A percentile compares a stretch with the other conserved stretches of the same genome.
phyloP scores from a whole-genome alignment of 2,329 filamentous ascomycete species.

The Neonectria hederae region DNA sequence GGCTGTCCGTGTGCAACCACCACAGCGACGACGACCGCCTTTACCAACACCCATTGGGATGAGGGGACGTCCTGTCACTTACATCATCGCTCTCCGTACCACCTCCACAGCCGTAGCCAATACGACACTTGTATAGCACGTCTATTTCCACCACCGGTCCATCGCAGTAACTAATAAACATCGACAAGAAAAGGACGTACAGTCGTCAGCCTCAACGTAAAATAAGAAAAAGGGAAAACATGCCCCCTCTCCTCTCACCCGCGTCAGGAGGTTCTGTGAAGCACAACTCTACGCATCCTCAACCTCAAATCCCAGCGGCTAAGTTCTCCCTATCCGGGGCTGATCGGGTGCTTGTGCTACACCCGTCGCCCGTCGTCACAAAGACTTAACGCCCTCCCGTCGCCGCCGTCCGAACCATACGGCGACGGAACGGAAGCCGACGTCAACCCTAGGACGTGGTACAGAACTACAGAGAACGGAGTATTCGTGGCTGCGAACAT shows the following conservation, averaged over 20 bases:
- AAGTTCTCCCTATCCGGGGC: background rate
- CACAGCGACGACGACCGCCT: slow-evolving; percentile 3
- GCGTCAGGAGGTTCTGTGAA: background rate
- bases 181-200: background rate
- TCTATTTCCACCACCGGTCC: slow-evolving; percentile 10
- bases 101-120: background rate
- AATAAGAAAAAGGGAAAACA: background rate
- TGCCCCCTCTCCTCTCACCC: background rate
- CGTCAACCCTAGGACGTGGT: background rate
- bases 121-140: background rate
- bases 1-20: slow-evolving; percentile 19
- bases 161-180: slow-evolving; percentile 3
- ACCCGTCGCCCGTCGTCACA: background rate
- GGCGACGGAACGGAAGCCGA: background rate
- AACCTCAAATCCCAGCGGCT: background rate
- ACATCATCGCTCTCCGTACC: slow-evolving; percentile 21
- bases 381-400: background rate
- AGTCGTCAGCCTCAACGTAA: background rate
- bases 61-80: slow-evolving; percentile 18
- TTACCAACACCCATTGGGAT: slow-evolving; percentile 6
- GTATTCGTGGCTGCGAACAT: background rate
- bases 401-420: background rate
- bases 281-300: background rate
- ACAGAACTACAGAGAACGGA: background rate
- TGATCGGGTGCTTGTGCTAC: slow-evolving; percentile 2